Base-by-base conservation (phyloP, 176 grass and related monocot genomes). In the Carex myosuroides region DNA sequence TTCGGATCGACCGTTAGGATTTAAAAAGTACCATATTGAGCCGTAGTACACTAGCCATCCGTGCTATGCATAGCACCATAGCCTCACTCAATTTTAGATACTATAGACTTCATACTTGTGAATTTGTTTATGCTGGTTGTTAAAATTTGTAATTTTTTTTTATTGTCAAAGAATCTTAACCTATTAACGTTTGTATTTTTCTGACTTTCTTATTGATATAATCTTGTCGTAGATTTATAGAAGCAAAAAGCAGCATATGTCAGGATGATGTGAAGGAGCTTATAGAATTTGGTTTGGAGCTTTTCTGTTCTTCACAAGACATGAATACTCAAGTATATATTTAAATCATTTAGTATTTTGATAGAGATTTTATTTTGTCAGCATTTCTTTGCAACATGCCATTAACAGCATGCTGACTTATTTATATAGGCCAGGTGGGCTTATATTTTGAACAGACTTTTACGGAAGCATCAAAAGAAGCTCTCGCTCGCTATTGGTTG, bases 181-280 rank as follows among this genome's bases (percentile, higher is more conserved):
- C 13, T 63, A 50, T 64, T 64, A 44, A 29, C 8, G 30, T 63
- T 52, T 63, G n/a, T 52, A 52, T 24, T 46, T 72, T 74, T 20
- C 12, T n/a, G 20, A 50, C 17, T 74, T 50, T 24, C n/a, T 74
- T 13, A 22, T 74, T 22, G 11, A 81, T 61, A 6, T 39, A 80
- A 61, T 80, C 4, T 65, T 65, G 13, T 24, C 8, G 18, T 92
- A 98, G 95, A 74, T 98, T 89, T 74, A 78, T 94, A 81, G 89
- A 93, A 84, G 95, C 92, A n/a, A 98, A 98, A 89, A 98, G 95
- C 88, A 90, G 94, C 57, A 78, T 98, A 74, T 64, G 84, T 93
- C 82, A 84, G 72, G 87, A 70, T 81, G 92, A 94, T 90, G 86
- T 93, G 81, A 92, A 88, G 10, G 76, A 90, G 84, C 87, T 98